phyloP scores from a whole-genome alignment of 495 filamentous ascomycete species.

The Aspergillus steynii region DNA sequence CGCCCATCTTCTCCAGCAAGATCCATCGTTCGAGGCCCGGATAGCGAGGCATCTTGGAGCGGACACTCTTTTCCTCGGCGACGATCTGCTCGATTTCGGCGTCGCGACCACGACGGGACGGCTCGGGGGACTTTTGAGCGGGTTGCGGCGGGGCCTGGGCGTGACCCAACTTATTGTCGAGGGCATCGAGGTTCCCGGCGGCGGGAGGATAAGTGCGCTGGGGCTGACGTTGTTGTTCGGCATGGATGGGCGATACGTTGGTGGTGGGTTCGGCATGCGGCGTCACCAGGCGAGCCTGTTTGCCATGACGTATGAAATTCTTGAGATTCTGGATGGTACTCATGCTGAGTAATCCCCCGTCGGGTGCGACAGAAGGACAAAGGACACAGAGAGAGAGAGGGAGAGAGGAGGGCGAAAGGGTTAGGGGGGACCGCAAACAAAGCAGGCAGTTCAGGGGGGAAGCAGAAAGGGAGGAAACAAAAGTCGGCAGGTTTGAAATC shows the following conservation, averaged over 20 bases:
- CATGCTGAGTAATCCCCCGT: constrained; percentile 45
- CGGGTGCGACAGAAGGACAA: neutral
- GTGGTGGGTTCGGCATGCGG: constrained; percentile 67
- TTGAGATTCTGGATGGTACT: constrained; percentile 89
- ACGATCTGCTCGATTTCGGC: constrained; percentile 76
- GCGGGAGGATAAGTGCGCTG: constrained; percentile 49
- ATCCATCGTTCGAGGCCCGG: constrained; percentile 90
- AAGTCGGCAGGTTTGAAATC: constrained; percentile 9
- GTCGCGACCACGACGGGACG: constrained; percentile 45
- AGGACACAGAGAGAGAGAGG: constrained; percentile 4
- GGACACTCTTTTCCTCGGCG: constrained; percentile 82
- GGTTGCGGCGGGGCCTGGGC: constrained; percentile 57
- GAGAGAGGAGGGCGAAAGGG: constrained; percentile 3
- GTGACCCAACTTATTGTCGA: constrained; percentile 51
- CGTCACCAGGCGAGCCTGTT: constrained; percentile 78
- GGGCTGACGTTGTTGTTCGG: constrained; percentile 59
- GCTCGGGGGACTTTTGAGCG: constrained; percentile 53
- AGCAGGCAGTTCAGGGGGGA: constrained; percentile 74
- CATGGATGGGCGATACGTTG: constrained; percentile 65
- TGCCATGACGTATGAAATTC: constrained; percentile 98
- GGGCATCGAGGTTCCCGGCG: constrained; percentile 57
- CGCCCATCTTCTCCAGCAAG: constrained; percentile 95
- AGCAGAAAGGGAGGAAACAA: constrained; percentile 39
- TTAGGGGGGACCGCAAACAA: constrained; percentile 55
- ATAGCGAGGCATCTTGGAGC: constrained; percentile 84